Evolutionary conservation across 345 rosid genomes (phyloP), one percentile per base, ranked within the genome.

Genomic region (Physaria fendleri): DNA sequence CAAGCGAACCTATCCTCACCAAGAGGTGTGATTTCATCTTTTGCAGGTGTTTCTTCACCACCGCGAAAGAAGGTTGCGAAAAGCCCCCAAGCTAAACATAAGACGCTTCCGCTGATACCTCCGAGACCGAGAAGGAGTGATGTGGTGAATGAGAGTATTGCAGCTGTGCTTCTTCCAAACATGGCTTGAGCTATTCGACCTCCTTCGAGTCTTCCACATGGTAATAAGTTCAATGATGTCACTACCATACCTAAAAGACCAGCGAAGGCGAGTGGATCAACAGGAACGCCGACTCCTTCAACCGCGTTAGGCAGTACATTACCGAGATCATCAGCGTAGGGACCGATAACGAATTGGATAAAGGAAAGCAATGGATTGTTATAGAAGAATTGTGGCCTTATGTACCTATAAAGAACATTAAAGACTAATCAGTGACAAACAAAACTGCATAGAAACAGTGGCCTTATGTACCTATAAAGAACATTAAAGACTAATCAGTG

Each of bases 221-320:
- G 98, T 66, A 92, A 75, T 30, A 92, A 66, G 80, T 92, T 92
- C 69, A 88, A 68, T 27, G 98, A 91, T 38, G 96, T 85, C 34
- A 88, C 96, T 64, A 88, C 96, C 98, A 85, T 92, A 59, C 96
- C 96, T 91, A 91, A 72, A 64, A 91, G 96, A 66, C 98, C 96
- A 18, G 98, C 96, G 41, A 88, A 91, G 50, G 98, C 96, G 0
- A 91, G 96, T 5, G 98, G 98, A 68, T 91, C 95, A 1, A 80
- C 83, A 0, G 98, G 96, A 66, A 91, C 98, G 20, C 96, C 98
- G 0, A 88, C 92, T 3, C 92, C 93, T 76, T 91, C 92, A 37
- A 91, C 96, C 2, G 95, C 95, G n/a, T 91, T 78, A 23, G 98
- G 98, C 70, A 88, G 64, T 32, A 91, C 95, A 39, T 91, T 91